Evolutionary conservation across 768 basidiomycete genomes (phyloP).

Genomic region (Termitomyces sp.): DNA sequence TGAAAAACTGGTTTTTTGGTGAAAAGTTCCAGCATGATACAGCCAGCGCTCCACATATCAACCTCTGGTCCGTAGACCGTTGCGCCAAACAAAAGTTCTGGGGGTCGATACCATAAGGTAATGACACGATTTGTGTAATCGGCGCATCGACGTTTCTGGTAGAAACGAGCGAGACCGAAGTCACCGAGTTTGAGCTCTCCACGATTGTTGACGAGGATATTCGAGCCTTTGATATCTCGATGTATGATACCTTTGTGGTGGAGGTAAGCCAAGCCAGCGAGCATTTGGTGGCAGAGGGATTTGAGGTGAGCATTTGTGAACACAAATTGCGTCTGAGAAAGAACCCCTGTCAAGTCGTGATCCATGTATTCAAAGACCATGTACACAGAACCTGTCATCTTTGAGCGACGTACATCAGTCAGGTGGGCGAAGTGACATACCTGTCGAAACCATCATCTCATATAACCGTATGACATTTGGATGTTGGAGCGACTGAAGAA

Average conservation of each 20-base stretch:
- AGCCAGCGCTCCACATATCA: constrained; percentile 99
- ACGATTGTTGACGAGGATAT: constrained; percentile 86
- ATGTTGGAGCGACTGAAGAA: constrained; percentile 88
- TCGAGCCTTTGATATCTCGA: constrained; percentile 98
- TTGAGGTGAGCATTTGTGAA: constrained; percentile 90
- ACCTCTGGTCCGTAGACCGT: constrained; percentile 97
- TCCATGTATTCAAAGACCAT: constrained; percentile 99
- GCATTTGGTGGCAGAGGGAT: constrained; percentile 94
- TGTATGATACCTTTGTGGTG: constrained; percentile 96
- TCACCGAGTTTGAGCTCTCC: constrained; percentile 96
- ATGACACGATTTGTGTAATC: constrained; percentile 99
- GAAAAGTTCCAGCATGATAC: constrained; percentile 98
- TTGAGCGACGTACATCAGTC: constrained; percentile 1
- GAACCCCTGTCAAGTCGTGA: constrained; percentile 92
- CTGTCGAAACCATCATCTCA: constrained; percentile 99
- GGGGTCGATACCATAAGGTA: constrained; percentile 97
- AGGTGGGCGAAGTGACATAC: constrained; percentile 34
- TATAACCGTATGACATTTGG: constrained; percentile 83
- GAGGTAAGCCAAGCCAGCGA: constrained; percentile 89
- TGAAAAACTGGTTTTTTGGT: constrained; percentile 97
- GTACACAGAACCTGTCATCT: constrained; percentile 75
- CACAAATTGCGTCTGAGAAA: constrained; percentile 83
- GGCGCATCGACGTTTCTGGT: constrained; percentile 80
- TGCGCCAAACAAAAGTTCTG: constrained; percentile 90
- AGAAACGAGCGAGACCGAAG: constrained; percentile 96